Percentiles rank a stretch among this genome's conserved stretches.
Evolutionary conservation across 2,329 filamentous ascomycete species (phyloP).

Genomic region (Trichoderma hamatum): DNA sequence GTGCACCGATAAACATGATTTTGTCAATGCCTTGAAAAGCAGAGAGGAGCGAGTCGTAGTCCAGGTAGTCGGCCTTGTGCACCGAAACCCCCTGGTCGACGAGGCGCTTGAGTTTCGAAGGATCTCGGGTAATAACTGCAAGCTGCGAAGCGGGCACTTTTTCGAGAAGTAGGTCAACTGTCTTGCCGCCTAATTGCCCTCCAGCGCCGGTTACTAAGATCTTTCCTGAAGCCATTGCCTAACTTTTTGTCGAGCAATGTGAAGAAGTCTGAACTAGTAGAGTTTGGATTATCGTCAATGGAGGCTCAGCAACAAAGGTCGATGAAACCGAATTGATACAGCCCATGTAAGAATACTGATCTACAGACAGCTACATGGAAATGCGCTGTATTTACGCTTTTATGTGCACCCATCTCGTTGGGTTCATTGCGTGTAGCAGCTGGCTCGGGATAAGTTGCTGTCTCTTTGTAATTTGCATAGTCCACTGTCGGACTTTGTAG

Average conservation of each 20-base stretch:
- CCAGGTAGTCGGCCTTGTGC: background rate
- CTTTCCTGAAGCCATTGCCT: conserved; percentile 3
- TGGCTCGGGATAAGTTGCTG: conserved; percentile 3
- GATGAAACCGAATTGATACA: background rate
- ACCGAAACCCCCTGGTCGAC: background rate
- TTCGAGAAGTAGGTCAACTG: background rate
- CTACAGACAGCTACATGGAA: background rate
- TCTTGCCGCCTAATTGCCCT: background rate
- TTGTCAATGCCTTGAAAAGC: background rate
- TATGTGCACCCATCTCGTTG: background rate
- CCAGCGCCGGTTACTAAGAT: background rate
- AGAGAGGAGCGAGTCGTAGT: conserved; percentile 2
- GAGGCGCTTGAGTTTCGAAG: background rate
- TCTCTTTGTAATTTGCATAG: background rate
- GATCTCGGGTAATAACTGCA: background rate
- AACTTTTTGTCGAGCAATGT: background rate
- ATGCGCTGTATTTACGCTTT: background rate
- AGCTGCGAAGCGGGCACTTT: conserved; percentile 6
- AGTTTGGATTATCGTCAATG: background rate
- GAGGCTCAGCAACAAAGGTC: background rate
- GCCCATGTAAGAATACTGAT: background rate
- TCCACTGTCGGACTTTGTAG: too few relatives aligned
- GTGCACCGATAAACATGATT: conserved; percentile 5
- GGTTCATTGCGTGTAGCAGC: background rate
- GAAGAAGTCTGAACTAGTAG: background rate